These are phyloP conservation scores for Glomus cerebriforme DNA, from an alignment of 192 early-diverging fungal genomes.

Conservation along the genomic window DNA sequence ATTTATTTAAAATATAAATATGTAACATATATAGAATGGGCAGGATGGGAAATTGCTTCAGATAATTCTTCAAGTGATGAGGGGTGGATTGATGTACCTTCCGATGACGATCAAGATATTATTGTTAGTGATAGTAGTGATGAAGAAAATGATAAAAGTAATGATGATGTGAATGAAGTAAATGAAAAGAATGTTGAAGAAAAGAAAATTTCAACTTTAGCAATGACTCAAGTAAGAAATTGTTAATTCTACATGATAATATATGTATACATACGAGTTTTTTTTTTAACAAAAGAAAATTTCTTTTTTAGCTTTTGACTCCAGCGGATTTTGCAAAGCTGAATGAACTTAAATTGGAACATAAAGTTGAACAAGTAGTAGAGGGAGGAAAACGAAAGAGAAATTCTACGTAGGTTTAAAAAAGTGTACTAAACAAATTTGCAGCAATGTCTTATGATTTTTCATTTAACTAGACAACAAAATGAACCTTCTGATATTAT, in stretches of 20 bases:
- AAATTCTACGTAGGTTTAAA: background rate
- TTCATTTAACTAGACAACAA: background rate
- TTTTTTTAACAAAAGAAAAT: slow-evolving; percentile 2
- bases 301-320: slow-evolving; percentile 67
- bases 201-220: slow-evolving; percentile 42
- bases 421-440: background rate
- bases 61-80: slow-evolving; percentile 24
- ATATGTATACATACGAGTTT: too few relatives aligned
- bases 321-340: slow-evolving; percentile 90
- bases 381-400: slow-evolving; percentile 8
- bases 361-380: slow-evolving; percentile 56
- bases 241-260: background rate
- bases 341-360: slow-evolving; percentile 68
- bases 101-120: slow-evolving; percentile 37
- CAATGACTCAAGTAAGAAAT: background rate
- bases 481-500: slow-evolving; percentile 36
- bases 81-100: slow-evolving; percentile 38
- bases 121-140: slow-evolving; percentile 33
- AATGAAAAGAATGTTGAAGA: slow-evolving; percentile 49
- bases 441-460: background rate
- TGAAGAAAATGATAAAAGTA: slow-evolving; percentile 42
- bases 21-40: slow-evolving; percentile 34
- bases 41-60: slow-evolving; percentile 48
- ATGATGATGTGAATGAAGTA: slow-evolving; percentile 36
- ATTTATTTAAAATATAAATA: background rate